Evolutionary conservation across 495 filamentous ascomycete genomes (phyloP), one percentile per base, ranked within the genome.

Genomic region (Cercophora newfieldiana): DNA sequence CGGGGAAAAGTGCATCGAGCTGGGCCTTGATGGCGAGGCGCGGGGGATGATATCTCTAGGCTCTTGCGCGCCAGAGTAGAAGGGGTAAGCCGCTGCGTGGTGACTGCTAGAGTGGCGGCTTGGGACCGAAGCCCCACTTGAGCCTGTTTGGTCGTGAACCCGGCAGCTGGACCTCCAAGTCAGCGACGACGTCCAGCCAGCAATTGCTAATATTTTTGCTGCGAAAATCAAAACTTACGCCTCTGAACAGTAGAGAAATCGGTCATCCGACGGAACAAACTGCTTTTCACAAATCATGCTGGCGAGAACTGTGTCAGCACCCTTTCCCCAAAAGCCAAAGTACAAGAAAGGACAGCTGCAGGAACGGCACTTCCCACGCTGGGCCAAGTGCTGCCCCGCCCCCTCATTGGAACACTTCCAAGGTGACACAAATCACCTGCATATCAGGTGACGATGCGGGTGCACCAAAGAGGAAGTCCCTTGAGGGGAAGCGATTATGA

Each of bases 221-320:
- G 19, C 50, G n/a, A 10, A 22, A 26, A 25, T 25, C 19, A 59
- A 60, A 63, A 74, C 81, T 79, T 76, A 82, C 80, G 75, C 70
- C 62, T 82, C 81, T 25, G 81, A 82, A 72, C 81, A 83, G 73
- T 83, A 83, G 61, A 83, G 61, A 49, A 72, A 72, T 55, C 73
- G 77, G 33, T 81, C 80, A 59, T 79, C 78, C 30, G 77, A 70
- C 56, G 79, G 76, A 63, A 77, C 66, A 67, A 83, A 83, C 66
- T 81, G 78, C 72, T 81, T 83, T 61, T 81, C 81, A 69, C 81
- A 83, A n/a, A 77, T 77, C 81, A 83, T 83, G 72, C 81, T 83
- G 59, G 33, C 66, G 59, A 57, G 73, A 69, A 69, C 58, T 56
- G 66, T n/a, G 59, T 70, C 50, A 65, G 70, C 64, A 28, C 29